phyloP scores from a whole-genome alignment of 75 land plant species.

The Sequoiadendron giganteum region DNA sequence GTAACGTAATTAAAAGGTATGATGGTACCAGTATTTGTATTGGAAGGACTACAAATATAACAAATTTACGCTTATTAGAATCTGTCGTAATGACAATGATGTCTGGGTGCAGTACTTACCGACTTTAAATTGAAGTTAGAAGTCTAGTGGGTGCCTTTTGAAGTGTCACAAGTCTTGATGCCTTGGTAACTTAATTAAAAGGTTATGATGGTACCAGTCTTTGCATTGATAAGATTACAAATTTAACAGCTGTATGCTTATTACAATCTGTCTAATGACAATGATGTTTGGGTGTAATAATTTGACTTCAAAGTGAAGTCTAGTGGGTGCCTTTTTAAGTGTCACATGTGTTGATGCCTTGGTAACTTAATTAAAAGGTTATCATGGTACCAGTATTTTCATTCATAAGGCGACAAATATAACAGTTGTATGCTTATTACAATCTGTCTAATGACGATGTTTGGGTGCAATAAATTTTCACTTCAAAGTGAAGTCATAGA shows the following conservation, averaged over 20 bases:
- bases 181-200: background rate
- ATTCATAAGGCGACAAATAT: background rate
- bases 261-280: background rate
- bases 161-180: too few relatives aligned
- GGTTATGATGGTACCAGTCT: background rate
- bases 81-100: background rate
- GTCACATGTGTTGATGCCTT: too few relatives aligned
- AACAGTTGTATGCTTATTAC: background rate
- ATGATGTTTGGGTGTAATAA: background rate
- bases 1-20: background rate
- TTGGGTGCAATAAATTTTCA: background rate
- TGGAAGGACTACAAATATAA: background rate
- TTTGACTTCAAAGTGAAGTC: background rate
- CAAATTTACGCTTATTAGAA: background rate
- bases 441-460: background rate
- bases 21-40: background rate
- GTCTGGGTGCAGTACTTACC: background rate
- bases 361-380: background rate
- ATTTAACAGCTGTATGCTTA: background rate
- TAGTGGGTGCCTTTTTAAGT: background rate
- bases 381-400: background rate
- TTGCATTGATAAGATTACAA: background rate
- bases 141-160: background rate
- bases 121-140: background rate
- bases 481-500: background rate